Conservation (phyloP, 768 basidiomycete species). For the Lactarius hatsudake region DNA sequence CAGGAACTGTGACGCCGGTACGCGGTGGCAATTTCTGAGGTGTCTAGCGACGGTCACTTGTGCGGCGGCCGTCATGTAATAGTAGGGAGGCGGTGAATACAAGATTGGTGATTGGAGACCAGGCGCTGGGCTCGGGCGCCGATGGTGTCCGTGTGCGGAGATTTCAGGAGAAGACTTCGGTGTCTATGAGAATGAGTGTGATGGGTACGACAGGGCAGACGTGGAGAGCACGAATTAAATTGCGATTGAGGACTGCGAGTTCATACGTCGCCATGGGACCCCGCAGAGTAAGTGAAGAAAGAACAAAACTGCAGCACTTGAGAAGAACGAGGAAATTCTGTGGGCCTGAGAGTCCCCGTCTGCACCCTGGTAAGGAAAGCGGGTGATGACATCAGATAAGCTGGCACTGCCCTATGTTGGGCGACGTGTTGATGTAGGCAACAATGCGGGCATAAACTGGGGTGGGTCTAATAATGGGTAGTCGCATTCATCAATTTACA, state of each 20-base stretch:
- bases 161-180: conserved; percentile 6
- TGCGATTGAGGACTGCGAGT: conserved; percentile 14
- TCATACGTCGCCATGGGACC: conserved; percentile 18
- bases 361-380: conserved; percentile 18
- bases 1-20: conserved; percentile 1
- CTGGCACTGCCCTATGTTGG: conserved; percentile 3
- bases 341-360: too few species aligned
- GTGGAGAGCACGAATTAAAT: neutral
- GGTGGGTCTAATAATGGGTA: conserved; percentile 12
- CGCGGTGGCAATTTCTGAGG: neutral
- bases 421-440: conserved; percentile 22
- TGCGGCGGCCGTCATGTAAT: neutral
- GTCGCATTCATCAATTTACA: neutral
- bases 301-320: neutral
- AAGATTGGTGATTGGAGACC: neutral
- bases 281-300: neutral
- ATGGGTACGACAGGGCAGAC: neutral
- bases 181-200: conserved; percentile 20
- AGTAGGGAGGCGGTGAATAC: neutral
- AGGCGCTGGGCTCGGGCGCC: neutral
- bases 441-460: conserved; percentile 16
- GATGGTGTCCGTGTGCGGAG: conserved; percentile 15
- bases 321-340: neutral
- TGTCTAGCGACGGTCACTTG: neutral
- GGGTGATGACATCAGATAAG: conserved; percentile 19